Base-by-base conservation (phyloP, 1,139 yeast genomes). In the Blastobotrys petasosporus region DNA sequence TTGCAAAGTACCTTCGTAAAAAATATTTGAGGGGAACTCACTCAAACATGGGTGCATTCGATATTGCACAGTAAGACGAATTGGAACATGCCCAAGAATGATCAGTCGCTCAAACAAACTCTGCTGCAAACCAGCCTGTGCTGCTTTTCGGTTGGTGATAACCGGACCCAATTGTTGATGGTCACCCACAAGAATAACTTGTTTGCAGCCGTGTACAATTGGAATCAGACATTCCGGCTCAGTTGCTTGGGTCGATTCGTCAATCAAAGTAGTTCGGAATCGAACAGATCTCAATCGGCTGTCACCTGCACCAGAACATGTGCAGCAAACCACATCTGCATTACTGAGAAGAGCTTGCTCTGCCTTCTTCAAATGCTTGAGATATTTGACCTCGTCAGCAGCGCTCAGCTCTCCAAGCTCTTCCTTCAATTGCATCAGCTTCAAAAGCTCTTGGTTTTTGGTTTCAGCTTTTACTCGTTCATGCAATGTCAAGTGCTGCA, bases 121-220 rank as follows among this genome's bases (percentile, higher is more conserved):
- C 61, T 85, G 95, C 50, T 77, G 76, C 50, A 90, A 73, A 17
- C 97, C 97, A 1, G 95, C 95, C 53, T 82, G 82, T 20, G 82
- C 88, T 1, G 95, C 96, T 55, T 75, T 76, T 58, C 79, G 77
- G 59, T 85, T 88, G 51, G 86, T 67, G 44, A 88, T 83, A 20
- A 87, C 94, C 0, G 97, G 97, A 2, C 97, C 97, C 55, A 88
- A 70, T 68, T 90, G 97, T 67, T 86, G 94, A 64, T 90, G 97
- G 63, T 90, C 97, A 58, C 97, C 97, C 42, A 90, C 96, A 28
- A 90, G 69, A 42, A 88, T 79, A 3, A 87, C 88, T 61, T 88
- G 96, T 61, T 84, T 84, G 46, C 95, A 87, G 29, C 96, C 95
- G 56, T 82, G 84, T 2, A 84, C 90, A 40, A 88, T 78, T 7